phyloP scores from a whole-genome alignment of 2,329 filamentous ascomycete species.

The Verticillium tricorpus region DNA sequence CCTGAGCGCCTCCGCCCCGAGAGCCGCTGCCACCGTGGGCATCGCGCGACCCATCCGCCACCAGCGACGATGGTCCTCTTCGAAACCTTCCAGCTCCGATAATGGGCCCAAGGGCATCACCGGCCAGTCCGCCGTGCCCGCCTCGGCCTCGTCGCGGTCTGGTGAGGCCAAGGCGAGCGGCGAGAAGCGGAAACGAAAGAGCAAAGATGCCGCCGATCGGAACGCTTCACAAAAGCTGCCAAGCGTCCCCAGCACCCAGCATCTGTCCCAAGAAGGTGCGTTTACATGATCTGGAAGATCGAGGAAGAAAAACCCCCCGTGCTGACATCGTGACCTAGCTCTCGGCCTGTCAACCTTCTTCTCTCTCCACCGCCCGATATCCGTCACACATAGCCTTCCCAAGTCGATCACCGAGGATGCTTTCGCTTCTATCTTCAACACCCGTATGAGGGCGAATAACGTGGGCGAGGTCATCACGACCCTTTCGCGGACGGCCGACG shows the following conservation, averaged over 20 bases:
- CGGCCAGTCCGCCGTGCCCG: constrained; percentile 39
- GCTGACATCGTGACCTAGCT: constrained; percentile 48
- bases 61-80: constrained; percentile 55
- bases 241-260: constrained; percentile 69
- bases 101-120: constrained; percentile 49
- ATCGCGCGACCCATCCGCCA: constrained; percentile 24
- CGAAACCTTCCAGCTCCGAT: constrained; percentile 58
- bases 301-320: not conserved
- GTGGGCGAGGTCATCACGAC: constrained; percentile 64
- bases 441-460: constrained; percentile 43
- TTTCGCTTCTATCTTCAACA: constrained; percentile 80
- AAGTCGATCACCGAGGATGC: constrained; percentile 65
- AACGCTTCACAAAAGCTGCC: constrained; percentile 57
- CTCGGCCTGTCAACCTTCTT: constrained; percentile 90
- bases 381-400: constrained; percentile 77
- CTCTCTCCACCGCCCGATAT: constrained; percentile 91
- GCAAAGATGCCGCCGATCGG: constrained; percentile 42
- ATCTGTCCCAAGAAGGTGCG: constrained; percentile 64
- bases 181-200: constrained; percentile 56
- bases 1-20: constrained; percentile 35
- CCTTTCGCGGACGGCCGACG: constrained; percentile 54
- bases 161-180: constrained; percentile 36
- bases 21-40: constrained; percentile 26
- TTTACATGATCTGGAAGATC: not conserved
- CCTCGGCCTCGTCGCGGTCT: constrained; percentile 37